These are phyloP conservation scores for Saccharomyces kudriavzevii DNA, from an alignment of 805 yeast species.

Conservation along the genomic window DNA sequence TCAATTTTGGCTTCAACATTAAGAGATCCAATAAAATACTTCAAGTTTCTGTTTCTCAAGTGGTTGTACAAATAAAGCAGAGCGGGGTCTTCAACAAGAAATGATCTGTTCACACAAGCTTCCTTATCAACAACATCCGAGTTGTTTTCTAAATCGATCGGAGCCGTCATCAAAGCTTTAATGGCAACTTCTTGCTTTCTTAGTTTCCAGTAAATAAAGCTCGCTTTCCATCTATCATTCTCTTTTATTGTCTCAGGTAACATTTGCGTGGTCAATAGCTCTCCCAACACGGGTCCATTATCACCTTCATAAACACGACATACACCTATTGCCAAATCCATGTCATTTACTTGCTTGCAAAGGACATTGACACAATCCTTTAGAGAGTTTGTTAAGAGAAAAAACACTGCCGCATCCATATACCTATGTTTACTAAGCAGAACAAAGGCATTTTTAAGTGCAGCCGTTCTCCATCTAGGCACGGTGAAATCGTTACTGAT, in stretches of 20 bases:
- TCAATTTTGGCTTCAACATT: slow-evolving; percentile 41
- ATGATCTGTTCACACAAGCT: slow-evolving; percentile 34
- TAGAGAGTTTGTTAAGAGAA: slow-evolving; percentile 66
- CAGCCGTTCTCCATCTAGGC: slow-evolving; percentile 79
- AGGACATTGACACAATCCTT: slow-evolving; percentile 73
- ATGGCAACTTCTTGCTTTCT: slow-evolving; percentile 44
- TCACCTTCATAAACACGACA: slow-evolving; percentile 70
- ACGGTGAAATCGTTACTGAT: slow-evolving; percentile 67
- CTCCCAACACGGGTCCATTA: slow-evolving; percentile 43
- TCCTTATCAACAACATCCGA: slow-evolving; percentile 24
- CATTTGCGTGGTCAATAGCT: slow-evolving; percentile 42
- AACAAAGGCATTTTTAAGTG: slow-evolving; percentile 86
- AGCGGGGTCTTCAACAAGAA: slow-evolving; percentile 74
- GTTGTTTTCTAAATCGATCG: slow-evolving; percentile 33
- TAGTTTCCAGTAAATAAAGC: slow-evolving; percentile 72
- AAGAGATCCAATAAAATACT: slow-evolving; percentile 43
- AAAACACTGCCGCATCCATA: slow-evolving; percentile 82
- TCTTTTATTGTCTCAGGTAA: slow-evolving; percentile 48
- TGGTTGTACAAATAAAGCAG: slow-evolving; percentile 56
- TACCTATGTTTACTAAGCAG: slow-evolving; percentile 80
- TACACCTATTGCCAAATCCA: slow-evolving; percentile 69
- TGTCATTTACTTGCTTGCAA: slow-evolving; percentile 56
- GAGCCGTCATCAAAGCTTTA: slow-evolving; percentile 55
- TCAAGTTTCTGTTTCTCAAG: slow-evolving; percentile 45
- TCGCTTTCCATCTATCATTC: slow-evolving; percentile 75